Evolutionary conservation across 2,329 filamentous ascomycete genomes (phyloP).

Genomic region (Exophiala alcalophila): DNA sequence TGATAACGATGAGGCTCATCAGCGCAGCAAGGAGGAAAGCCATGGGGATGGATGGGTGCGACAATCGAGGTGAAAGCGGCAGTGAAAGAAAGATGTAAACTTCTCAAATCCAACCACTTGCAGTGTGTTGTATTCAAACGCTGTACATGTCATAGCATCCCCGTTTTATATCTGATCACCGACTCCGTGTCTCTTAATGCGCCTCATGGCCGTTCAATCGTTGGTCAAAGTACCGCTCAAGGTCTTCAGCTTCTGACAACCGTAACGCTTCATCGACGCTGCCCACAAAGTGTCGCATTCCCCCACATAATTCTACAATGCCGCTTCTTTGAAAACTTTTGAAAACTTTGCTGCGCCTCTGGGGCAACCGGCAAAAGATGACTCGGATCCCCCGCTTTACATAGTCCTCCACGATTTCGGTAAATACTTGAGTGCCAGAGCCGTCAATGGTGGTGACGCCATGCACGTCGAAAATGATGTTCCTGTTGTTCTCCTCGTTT

Average conservation of each 20-base stretch:
- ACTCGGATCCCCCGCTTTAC: slow-evolving; percentile 66
- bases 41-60: too few relatives aligned
- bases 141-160: not conserved
- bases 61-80: too few relatives aligned
- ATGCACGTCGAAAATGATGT: slow-evolving; percentile 95
- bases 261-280: slow-evolving; percentile 82
- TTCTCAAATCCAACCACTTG: too few relatives aligned
- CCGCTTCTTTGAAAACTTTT: slow-evolving; percentile 72
- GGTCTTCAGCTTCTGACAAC: slow-evolving; percentile 70
- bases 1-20: slow-evolving; percentile 4
- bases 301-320: slow-evolving; percentile 80
- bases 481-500: slow-evolving; percentile 75
- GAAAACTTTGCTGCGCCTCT: slow-evolving; percentile 59
- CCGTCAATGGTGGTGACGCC: slow-evolving; percentile 95
- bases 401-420: slow-evolving; percentile 82
- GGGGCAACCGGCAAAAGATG: slow-evolving; percentile 55
- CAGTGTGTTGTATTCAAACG: slow-evolving; percentile 1
- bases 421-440: slow-evolving; percentile 84
- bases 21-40: not conserved
- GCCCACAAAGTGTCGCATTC: slow-evolving; percentile 71
- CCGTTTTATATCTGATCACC: not conserved
- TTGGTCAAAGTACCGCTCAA: slow-evolving; percentile 38
- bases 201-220: slow-evolving; percentile 8
- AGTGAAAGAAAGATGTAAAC: too few relatives aligned
- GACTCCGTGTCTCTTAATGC: slow-evolving; percentile 5